Evolutionary conservation across 805 yeast genomes (phyloP).

Genomic region (Candida maltosa): DNA sequence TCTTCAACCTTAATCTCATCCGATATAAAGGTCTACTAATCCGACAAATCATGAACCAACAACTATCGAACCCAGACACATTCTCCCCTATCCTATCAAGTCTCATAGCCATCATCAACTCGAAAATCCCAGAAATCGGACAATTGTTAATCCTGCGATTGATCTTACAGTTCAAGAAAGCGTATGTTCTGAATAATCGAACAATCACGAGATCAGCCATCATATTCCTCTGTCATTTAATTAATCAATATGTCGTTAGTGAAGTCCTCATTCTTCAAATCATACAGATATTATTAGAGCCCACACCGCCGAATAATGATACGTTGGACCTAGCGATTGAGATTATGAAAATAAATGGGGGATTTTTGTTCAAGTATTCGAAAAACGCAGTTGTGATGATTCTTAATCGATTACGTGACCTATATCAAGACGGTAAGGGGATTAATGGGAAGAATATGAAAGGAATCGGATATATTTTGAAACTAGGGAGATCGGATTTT

Average conservation of each 20-base stretch:
- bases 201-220: constrained; percentile 40
- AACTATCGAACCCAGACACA: constrained; percentile 34
- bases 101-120: constrained; percentile 56
- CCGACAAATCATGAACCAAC: constrained; percentile 55
- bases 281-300: constrained; percentile 27
- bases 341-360: constrained; percentile 53
- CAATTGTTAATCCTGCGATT: constrained; percentile 50
- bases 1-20: constrained; percentile 56
- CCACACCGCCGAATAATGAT: constrained; percentile 45
- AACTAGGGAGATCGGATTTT: constrained; percentile 43
- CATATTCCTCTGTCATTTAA: constrained; percentile 56
- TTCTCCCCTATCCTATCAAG: constrained; percentile 53
- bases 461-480: constrained; percentile 50
- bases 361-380: constrained; percentile 40
- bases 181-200: constrained; percentile 44
- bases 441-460: constrained; percentile 38
- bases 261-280: constrained; percentile 32
- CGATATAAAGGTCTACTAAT: constrained; percentile 62
- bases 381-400: constrained; percentile 44
- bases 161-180: constrained; percentile 55
- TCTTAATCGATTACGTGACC: constrained; percentile 56
- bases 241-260: constrained; percentile 53
- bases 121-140: constrained; percentile 70
- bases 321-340: constrained; percentile 53
- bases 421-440: constrained; percentile 51